Percentiles rank a stretch among this genome's conserved stretches.
Conservation (phyloP, 1,284 basidiomycete genomes). For the Ceratobasidium sp. region DNA sequence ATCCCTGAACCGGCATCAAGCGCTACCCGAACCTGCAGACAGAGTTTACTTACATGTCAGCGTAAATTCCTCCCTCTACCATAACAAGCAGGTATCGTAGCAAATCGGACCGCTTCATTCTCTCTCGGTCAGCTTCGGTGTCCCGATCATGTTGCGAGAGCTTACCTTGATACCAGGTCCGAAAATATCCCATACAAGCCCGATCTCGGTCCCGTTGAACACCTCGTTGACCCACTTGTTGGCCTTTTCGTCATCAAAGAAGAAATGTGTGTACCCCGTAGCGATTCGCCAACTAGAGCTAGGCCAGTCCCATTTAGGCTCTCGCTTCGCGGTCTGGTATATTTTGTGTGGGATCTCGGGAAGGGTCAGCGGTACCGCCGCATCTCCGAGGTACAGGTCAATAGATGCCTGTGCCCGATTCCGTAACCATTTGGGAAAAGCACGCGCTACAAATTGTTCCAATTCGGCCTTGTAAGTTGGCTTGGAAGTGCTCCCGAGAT, state of each 20-base stretch:
- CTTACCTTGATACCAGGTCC: constrained; percentile 55
- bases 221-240: constrained; percentile 53
- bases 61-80: constrained; percentile 59
- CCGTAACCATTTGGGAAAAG: constrained; percentile 47
- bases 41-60: constrained; percentile 51
- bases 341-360: constrained; percentile 44
- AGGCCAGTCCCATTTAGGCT: constrained; percentile 21
- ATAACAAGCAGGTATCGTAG: constrained; percentile 58
- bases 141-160: background rate
- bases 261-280: constrained; percentile 51
- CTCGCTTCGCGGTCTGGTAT: constrained; percentile 50
- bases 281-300: constrained; percentile 40
- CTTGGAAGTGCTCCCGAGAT: constrained; percentile 47
- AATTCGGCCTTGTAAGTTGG: constrained; percentile 45
- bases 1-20: constrained; percentile 40
- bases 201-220: constrained; percentile 53
- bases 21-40: background rate
- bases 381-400: constrained; percentile 40
- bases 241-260: constrained; percentile 55
- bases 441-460: constrained; percentile 45
- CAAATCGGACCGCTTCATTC: constrained; percentile 55
- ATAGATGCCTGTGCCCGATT: constrained; percentile 35
- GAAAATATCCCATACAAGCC: constrained; percentile 56
- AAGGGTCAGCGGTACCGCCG: background rate
- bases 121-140: background rate